Base-by-base conservation (phyloP, 75 land plant genomes). In the Cupressus sempervirens region DNA sequence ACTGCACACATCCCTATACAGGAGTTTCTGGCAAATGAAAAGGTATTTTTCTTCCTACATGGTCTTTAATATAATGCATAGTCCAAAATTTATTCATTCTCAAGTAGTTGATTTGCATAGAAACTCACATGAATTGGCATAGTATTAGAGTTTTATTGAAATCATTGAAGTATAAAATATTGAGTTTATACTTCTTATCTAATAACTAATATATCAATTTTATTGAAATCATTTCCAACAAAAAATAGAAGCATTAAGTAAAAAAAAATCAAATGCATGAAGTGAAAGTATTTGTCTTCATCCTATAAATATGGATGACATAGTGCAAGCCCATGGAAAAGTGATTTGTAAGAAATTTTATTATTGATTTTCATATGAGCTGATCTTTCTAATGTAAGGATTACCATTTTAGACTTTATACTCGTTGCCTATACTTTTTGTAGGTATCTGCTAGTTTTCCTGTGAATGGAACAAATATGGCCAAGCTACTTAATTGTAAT, bases 1-100 rank as follows among this genome's bases (percentile, higher is more conserved):
- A 93, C 96, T 84, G 98, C 96, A 16, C 94, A 94, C 68, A 79
- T 93, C 41, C 98, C 98, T 11, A 94, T 96, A 36, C 88, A 93
- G 87, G 96, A 96, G 84, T 87, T 93, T 67, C 46, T 96, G 54
- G 94, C 91, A 67, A 96, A 92, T 77, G 98, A 96, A 82, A 96
- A 93, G 82, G 91, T 29, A 15, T 15, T 23, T 38, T 38, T 38
- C 40, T 38, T 38, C 2, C 40, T 38, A 38, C 40, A 38, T 2
- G 40, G 2, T 38, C 40, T 38, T 38, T 38, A 1, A 38, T 38
- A 38, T 38, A 38, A 38, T 2, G 40, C 40, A 38, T 38, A 38
- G 40, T 38, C 2, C 40, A 38, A 38, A n/a, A n/a, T n/a, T n/a
- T n/a, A 38, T 38, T 38, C 2, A 38, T 38, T 38, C 2, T 38